Evolutionary conservation across 495 filamentous ascomycete species (phyloP).

Genomic region (Neurospora discreta): DNA sequence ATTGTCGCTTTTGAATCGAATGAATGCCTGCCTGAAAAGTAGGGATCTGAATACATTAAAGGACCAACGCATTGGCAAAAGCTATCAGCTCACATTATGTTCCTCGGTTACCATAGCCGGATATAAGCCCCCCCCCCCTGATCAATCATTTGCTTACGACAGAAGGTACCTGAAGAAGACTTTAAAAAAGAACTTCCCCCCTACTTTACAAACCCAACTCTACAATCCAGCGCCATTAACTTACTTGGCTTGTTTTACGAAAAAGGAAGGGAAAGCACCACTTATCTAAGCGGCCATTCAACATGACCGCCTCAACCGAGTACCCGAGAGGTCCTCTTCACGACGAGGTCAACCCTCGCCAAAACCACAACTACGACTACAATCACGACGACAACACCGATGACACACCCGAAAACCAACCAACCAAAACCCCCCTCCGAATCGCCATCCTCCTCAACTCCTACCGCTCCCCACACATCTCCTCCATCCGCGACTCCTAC

Average conservation of each 20-base stretch:
- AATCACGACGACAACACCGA: neutral
- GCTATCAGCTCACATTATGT: neutral
- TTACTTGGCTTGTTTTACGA: neutral
- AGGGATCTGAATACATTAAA: neutral
- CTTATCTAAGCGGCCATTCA: constrained; percentile 15
- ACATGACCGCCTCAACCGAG: constrained; percentile 9
- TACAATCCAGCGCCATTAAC: neutral
- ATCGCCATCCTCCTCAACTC: constrained; percentile 39
- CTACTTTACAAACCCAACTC: neutral
- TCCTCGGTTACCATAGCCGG: neutral
- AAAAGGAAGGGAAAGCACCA: neutral
- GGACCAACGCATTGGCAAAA: neutral
- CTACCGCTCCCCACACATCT: constrained; percentile 27
- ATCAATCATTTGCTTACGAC: neutral
- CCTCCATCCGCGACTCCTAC: constrained; percentile 31
- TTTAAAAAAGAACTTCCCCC: neutral
- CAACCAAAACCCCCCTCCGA: neutral
- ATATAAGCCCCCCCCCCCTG: neutral
- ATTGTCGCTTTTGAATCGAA: neutral
- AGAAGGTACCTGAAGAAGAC: neutral
- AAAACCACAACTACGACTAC: neutral
- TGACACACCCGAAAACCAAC: neutral
- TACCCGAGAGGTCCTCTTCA: neutral
- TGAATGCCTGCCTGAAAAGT: neutral
- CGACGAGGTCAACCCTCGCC: neutral